Base-by-base conservation (phyloP, 2,329 filamentous ascomycete genomes). In the Curvularia eragrostidis region DNA sequence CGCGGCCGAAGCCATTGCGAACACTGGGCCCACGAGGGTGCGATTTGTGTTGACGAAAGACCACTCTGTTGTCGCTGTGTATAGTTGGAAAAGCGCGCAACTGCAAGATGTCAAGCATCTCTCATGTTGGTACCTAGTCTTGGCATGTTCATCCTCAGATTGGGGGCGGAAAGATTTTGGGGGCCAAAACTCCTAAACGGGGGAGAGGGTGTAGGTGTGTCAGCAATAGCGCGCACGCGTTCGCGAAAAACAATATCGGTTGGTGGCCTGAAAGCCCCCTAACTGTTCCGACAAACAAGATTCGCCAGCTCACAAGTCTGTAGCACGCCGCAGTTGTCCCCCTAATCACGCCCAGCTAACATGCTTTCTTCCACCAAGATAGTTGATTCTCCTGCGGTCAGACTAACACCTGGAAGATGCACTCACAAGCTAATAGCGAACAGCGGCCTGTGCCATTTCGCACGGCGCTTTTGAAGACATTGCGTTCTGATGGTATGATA, bases 391-490 rank as follows among this genome's bases (percentile, higher is more conserved):
- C 10, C 43, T 26, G 12, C 28, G 28, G 28, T 47, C 15, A 13
- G 12, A 23, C 12, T 26, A 12, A 26, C 12, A 6, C 5, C 26
- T 30, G 18, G 18, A 47, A 47, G 18, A 32, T 30, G 43, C 3
- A 32, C 12, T 30, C 26, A 18, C n/a, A 32, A 19, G 12, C 10
- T 32, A 8, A 13, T 5, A 32, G 10, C 4, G 10, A 32, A 47
- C 43, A 34, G 28, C 26, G n/a, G 7, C 48, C 48, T 38, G 63
- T 61, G 30, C 65, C 65, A 15, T 68, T 68, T 44, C 58, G 43
- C 23, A 52, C 38, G 5, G 43, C 56, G 43, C 53, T 44, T 7
- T 23, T 59, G 21, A 34, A 53, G 21, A 55, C 23, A 2, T 50
- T 44, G 50, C 26, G 36, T 52, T 21, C 38, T 51, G 42, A 53